Evolutionary conservation across 495 filamentous ascomycete genomes (phyloP).

Genomic region (Penicillium nucicola): DNA sequence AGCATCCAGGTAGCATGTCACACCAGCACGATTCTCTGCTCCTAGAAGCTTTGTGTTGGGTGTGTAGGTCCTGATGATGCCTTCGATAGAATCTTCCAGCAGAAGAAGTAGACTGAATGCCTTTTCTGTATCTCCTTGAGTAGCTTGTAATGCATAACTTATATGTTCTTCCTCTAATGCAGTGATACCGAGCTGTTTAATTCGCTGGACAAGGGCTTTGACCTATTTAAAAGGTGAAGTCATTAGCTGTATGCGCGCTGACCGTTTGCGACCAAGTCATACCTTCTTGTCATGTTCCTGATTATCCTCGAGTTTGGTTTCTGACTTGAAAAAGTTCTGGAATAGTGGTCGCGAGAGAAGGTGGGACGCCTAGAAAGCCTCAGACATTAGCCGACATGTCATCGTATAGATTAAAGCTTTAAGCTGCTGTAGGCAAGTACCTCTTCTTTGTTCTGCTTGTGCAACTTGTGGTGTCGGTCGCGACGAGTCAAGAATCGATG

Average conservation of each 20-base stretch:
- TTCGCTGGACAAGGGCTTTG: conserved; percentile 31
- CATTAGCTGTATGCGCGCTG: conserved; percentile 6
- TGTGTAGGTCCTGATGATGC: conserved; percentile 71
- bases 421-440: conserved; percentile 11
- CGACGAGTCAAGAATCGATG: conserved; percentile 70
- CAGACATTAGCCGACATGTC: conserved; percentile 15
- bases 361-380: conserved; percentile 16
- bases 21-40: conserved; percentile 78
- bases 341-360: conserved; percentile 28
- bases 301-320: conserved; percentile 13
- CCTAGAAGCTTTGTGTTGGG: conserved; percentile 70
- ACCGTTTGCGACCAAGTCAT: not conserved
- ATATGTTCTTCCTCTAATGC: conserved; percentile 51
- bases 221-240: conserved; percentile 20
- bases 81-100: conserved; percentile 75
- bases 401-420: not conserved
- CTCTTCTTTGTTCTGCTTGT: conserved; percentile 51
- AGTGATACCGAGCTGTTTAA: conserved; percentile 34
- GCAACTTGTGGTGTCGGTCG: conserved; percentile 57
- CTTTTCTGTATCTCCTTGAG: conserved; percentile 66
- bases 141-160: conserved; percentile 63
- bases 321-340: conserved; percentile 34
- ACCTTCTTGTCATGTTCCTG: conserved; percentile 43
- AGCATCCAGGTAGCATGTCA: conserved; percentile 90
- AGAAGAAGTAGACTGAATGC: conserved; percentile 73